Conservation (phyloP, 495 filamentous ascomycete genomes). For the Penicillium turbatum region DNA sequence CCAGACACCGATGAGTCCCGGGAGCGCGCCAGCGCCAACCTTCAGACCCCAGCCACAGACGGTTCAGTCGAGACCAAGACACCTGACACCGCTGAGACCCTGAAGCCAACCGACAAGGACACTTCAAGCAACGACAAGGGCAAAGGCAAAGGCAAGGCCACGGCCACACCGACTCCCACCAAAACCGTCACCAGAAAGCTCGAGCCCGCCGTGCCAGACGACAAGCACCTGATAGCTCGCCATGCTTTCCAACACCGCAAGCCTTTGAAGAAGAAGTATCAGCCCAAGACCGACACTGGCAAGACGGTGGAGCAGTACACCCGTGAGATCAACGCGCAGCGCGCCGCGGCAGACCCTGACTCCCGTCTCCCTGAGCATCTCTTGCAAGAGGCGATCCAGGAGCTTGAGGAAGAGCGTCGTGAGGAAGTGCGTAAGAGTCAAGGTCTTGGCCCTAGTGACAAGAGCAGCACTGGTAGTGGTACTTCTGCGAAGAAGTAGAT, state of each 20-base stretch:
- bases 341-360: background rate
- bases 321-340: background rate
- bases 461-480: background rate
- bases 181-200: background rate
- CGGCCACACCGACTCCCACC: background rate
- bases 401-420: background rate
- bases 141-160: background rate
- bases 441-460: background rate
- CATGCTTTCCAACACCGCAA: conserved; percentile 7
- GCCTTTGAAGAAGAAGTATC: background rate
- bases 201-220: background rate
- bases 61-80: background rate
- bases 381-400: background rate
- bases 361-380: background rate
- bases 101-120: background rate
- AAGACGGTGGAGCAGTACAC: conserved; percentile 7
- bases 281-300: background rate
- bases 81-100: background rate
- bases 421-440: background rate
- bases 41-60: background rate
- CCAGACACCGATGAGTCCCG: background rate
- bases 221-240: conserved; percentile 15
- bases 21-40: background rate
- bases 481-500: background rate
- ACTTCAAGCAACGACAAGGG: background rate